Conservation (phyloP, 2,329 filamentous ascomycete species). For the Aspergillus latus region DNA sequence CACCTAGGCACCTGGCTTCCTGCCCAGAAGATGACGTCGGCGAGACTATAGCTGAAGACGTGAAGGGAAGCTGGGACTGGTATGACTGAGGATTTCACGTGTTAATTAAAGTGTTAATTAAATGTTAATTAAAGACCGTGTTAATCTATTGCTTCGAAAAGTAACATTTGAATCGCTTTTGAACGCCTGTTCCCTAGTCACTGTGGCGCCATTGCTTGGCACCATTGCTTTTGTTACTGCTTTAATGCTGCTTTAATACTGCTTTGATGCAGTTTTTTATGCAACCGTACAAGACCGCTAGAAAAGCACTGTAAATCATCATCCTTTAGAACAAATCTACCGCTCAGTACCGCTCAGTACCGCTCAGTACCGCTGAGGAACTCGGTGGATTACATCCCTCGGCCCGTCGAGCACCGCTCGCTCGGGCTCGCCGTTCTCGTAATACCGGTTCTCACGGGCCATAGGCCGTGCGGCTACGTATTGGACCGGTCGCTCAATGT, state of each 20-base stretch:
- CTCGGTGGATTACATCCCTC: conserved; percentile 33
- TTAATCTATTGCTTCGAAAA: neutral
- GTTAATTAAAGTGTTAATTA: neutral
- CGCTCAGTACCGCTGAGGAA: conserved; percentile 35
- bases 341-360: neutral
- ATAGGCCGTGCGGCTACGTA: conserved; percentile 41
- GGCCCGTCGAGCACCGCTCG: conserved; percentile 32
- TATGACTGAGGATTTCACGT: neutral
- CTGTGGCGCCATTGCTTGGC: neutral
- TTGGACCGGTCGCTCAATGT: conserved; percentile 43
- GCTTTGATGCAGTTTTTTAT: neutral
- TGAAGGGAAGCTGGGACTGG: too few species aligned
- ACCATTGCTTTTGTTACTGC: too few species aligned
- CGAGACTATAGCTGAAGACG: neutral
- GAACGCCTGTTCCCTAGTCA: neutral
- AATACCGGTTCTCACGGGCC: conserved; percentile 37
- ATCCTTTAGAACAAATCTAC: neutral
- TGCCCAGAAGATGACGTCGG: conserved; percentile 4
- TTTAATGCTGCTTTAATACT: too few species aligned
- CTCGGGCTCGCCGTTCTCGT: conserved; percentile 36
- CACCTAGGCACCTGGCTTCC: neutral
- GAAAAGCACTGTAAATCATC: neutral
- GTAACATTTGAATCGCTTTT: neutral
- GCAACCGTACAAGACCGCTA: neutral
- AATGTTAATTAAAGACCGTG: neutral